Base-by-base conservation (phyloP, 208 protist species). In the Crithidia sp. region DNA sequence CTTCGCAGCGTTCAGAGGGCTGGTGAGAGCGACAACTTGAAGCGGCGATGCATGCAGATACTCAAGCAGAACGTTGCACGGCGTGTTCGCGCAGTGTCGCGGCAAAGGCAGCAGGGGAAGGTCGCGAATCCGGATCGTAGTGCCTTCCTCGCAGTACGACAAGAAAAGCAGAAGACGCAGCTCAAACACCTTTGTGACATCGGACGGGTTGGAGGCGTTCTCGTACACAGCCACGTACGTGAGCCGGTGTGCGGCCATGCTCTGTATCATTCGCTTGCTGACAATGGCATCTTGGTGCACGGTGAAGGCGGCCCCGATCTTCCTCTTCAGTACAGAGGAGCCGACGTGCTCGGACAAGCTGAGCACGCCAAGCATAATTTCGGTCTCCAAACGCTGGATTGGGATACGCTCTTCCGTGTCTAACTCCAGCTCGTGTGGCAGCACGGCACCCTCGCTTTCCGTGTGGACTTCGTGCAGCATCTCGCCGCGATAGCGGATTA, bases 291-390 rank as follows among this genome's bases (percentile, higher is more conserved):
- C 84, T 6, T 45, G 65, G 73, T 90, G 85, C 19, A 93, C 73
- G 13, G 66, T 77, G 66, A 82, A 93, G 55, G 86, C 76, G 43
- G 67, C 61, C n/a, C 74, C 64, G 56, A 90, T 87, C 41, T 73
- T 60, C 19, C 58, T 62, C 54, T 79, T 81, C 17, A 90, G 53
- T n/a, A 87, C 79, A 12, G 82, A 84, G 9, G 68, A 54, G 50
- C 81, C 86, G 14, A 61, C 77, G 62, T 77, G 78, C 69, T 93
- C 88, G 40, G 86, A 91, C 17, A 93, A 80, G 44, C 86, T 83
- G 57, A 93, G 80, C 10, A 86, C 83, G 57, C 84, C 82, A 6
- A 93, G 71, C 85, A 93, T 93, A 36, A 93, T 93, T 52, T 80
- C 71, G 44, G 82, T 80, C 61, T 93, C 85, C n/a, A 89, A 74